Base-by-base conservation (phyloP, 2,329 filamentous ascomycete genomes). In the Nemania diffusa region DNA sequence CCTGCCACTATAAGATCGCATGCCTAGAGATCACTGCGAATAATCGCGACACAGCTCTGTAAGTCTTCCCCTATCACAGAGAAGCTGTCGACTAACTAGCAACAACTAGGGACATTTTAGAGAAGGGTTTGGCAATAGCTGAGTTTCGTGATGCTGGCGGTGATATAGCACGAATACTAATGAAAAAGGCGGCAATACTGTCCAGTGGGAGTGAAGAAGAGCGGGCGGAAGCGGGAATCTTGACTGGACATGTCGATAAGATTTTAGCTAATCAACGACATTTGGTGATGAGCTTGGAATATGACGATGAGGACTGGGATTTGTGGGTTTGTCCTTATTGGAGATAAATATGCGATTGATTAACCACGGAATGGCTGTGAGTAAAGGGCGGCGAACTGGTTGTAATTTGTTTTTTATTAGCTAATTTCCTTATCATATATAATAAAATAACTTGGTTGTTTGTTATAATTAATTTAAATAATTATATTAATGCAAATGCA, bases 1-100 rank as follows among this genome's bases (percentile, higher is more conserved):
- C 51, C 13, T 55, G 51, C 32, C 4, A 22, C 29, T 55, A 55
- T 15, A 55, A 55, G 13, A 22, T 55, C 15, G 51, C 51, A 40
- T 55, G 51, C 11, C 29, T 55, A 4, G 15, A 53, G 5, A 4
- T 15, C 17, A 9, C 27, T 2, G 5, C 5, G 17, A 13, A 13
- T 8, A 13, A 34, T 3, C 29, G 17, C 3, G n/a, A 53, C 7
- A 27, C 27, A 9, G 50, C 50, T 7, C 29, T 53, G 50, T 53
- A 11, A 32, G 50, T 53, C 29, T 13, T 9, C 3, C 20, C n/a
- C 4, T 34, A 22, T 15, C 9, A 53, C 27, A 20, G 8, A 11
- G 29, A n/a, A 4, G 11, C 22, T 20, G 7, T 1, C 4, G 26
- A 1, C 4, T 34, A 5, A 24, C 7, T 20, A 15, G 8, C 6